Evolutionary conservation across 345 rosid species (phyloP).

Genomic region (Eucalyptus sp.): DNA sequence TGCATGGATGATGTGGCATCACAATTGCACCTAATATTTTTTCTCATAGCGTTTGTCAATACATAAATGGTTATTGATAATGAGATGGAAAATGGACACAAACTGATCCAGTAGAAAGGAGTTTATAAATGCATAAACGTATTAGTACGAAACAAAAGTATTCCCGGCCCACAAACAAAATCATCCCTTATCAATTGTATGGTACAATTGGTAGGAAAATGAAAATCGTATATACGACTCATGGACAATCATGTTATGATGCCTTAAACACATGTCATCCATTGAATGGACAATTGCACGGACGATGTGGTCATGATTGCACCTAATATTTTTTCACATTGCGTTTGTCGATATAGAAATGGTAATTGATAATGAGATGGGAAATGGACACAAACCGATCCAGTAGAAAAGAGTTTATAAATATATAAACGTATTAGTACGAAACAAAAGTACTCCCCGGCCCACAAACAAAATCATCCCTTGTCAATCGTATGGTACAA

Average conservation of each 20-base stretch:
- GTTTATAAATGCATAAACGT: not conserved
- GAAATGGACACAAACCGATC: not conserved
- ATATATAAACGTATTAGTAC: not conserved
- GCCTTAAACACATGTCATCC: too few relatives aligned
- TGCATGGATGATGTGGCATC: too few relatives aligned
- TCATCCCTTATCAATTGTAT: too few relatives aligned
- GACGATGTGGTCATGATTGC: too few relatives aligned
- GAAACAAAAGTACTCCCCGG: not conserved
- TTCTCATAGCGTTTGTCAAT: not conserved
- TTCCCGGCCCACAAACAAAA: too few relatives aligned
- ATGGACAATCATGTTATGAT: too few relatives aligned
- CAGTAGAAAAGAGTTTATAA: not conserved
- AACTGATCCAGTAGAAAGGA: not conserved
- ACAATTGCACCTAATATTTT: too few relatives aligned
- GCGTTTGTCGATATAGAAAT: not conserved
- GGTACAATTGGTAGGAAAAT: too few relatives aligned
- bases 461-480: not conserved
- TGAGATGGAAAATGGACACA: not conserved
- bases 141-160: too few relatives aligned
- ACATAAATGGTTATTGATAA: not conserved
- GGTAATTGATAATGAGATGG: not conserved
- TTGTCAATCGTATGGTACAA: not conserved
- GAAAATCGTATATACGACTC: too few relatives aligned
- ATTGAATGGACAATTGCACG: too few relatives aligned
- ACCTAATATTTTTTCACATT: too few relatives aligned